Evolutionary conservation across 352 stramenopile species (phyloP), one percentile per base, ranked within the genome.

Genomic region (Blastocystis sp.): DNA sequence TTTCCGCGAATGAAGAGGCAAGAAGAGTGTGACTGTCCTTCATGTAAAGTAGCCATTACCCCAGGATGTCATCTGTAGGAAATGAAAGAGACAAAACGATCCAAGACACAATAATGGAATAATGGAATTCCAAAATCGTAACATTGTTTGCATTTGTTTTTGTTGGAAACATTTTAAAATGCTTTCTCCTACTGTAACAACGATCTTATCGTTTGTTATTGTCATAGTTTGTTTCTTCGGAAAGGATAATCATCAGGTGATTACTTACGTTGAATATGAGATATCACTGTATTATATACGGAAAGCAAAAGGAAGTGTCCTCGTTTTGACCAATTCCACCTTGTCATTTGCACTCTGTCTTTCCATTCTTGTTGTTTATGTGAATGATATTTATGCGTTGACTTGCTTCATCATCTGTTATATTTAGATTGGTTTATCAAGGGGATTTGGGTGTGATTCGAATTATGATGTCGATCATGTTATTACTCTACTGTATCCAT

Each of bases 311-410:
- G 45, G 70, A 34, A 64, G 45, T 41, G 6, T 65, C 5, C 55
- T 63, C 13, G 70, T 81, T 50, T 41, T 81, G 20, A 43, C 65
- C 45, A 81, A 62, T 63, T n/a, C 41, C 2, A 63, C 70, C 43
- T 62, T 81, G 41, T 81, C 70, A 3, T 63, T 65, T 65, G 50
- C 70, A 18, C 11, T 81, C 13, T 63, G 70, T 43, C 20, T 81
- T 65, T 81, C 70, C 7, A 81, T 81, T 63, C 70, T 81, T 30
- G n/a, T 53, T 34, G 50, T 65, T 11, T 81, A 81, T 81, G 70
- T 81, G 26, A 81, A 81, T 41, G 70, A 81, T 24, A 81, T 81
- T 64, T 81, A 81, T 41, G 70, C 70, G 70, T 81, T 62, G 9
- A 0, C 30, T 24, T 65, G 8, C 18, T 47, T 64, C 0, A 30